A percentile compares a stretch with the other conserved stretches of the same genome.
Evolutionary conservation across 441 rosid genomes (phyloP).

Genomic region (Populus hybrid): DNA sequence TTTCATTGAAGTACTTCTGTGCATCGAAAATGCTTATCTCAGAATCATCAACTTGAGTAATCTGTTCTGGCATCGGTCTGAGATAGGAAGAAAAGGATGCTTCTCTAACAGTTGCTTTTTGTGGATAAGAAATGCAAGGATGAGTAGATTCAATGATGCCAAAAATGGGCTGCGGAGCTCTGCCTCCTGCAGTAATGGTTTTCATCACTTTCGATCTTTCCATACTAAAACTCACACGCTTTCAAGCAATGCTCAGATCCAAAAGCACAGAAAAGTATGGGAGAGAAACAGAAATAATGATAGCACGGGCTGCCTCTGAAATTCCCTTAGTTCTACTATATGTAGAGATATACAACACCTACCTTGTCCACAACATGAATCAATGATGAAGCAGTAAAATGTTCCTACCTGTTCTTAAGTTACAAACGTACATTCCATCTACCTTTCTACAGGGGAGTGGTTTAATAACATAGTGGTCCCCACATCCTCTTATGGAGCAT

Average conservation of each 20-base stretch:
- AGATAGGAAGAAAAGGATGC: constrained; percentile 51
- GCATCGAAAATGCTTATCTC: constrained; percentile 88
- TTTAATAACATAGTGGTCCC: not conserved
- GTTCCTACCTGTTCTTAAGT: not conserved
- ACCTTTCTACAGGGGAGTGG: not conserved
- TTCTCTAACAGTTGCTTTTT: constrained; percentile 16
- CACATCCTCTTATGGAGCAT: not conserved
- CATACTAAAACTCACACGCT: not conserved
- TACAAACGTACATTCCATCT: not conserved
- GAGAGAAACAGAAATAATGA: not conserved
- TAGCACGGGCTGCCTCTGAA: not conserved
- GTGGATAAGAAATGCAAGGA: constrained; percentile 18
- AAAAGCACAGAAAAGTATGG: not conserved
- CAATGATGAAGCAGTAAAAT: constrained; percentile 16
- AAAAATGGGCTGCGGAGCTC: constrained; percentile 13
- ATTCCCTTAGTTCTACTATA: not conserved
- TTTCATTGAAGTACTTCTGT: constrained; percentile 66
- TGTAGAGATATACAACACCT: not conserved
- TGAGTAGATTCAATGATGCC: constrained; percentile 21
- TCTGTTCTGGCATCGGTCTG: constrained; percentile 19
- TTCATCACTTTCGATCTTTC: constrained; percentile 26
- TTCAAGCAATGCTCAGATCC: not conserved
- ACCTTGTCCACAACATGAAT: not conserved
- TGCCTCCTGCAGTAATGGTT: constrained; percentile 10
- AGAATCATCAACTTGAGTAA: constrained; percentile 35